Percentiles rank a stretch among this genome's conserved stretches.
phyloP scores from a whole-genome alignment of 805 yeast species.

The Yueomyces sinensis region DNA sequence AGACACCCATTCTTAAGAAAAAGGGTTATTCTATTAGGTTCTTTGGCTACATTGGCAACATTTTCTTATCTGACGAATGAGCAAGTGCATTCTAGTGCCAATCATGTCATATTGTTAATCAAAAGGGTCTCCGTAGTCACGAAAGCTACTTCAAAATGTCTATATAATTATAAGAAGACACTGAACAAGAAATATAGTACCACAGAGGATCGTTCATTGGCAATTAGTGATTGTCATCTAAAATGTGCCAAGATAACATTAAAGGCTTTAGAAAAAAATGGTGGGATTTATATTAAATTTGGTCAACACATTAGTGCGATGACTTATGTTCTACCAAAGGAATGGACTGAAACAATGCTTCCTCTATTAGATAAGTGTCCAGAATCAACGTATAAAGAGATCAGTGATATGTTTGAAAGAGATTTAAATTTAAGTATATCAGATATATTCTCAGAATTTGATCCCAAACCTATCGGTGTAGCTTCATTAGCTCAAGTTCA shows the following conservation, averaged over 20 bases:
- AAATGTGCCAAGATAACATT: constrained; percentile 70
- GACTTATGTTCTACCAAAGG: constrained; percentile 79
- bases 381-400: constrained; percentile 54
- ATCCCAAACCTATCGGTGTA: constrained; percentile 74
- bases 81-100: constrained; percentile 11
- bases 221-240: constrained; percentile 53
- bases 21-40: neutral
- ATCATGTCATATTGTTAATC: constrained; percentile 22
- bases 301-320: constrained; percentile 93
- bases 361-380: constrained; percentile 92
- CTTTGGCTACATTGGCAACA: constrained; percentile 5
- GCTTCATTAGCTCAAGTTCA: constrained; percentile 97
- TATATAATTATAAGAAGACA: constrained; percentile 49
- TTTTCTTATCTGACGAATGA: constrained; percentile 17
- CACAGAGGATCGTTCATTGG: constrained; percentile 35
- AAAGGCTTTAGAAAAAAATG: constrained; percentile 68
- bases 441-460: constrained; percentile 56
- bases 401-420: constrained; percentile 46
- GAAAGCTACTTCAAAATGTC: constrained; percentile 60
- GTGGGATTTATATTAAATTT: constrained; percentile 84
- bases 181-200: constrained; percentile 32
- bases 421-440: constrained; percentile 53
- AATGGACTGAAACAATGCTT: constrained; percentile 93
- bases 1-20: neutral
- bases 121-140: constrained; percentile 51